phyloP scores from a whole-genome alignment of 164 flowering plant species.

The Santalum album region DNA sequence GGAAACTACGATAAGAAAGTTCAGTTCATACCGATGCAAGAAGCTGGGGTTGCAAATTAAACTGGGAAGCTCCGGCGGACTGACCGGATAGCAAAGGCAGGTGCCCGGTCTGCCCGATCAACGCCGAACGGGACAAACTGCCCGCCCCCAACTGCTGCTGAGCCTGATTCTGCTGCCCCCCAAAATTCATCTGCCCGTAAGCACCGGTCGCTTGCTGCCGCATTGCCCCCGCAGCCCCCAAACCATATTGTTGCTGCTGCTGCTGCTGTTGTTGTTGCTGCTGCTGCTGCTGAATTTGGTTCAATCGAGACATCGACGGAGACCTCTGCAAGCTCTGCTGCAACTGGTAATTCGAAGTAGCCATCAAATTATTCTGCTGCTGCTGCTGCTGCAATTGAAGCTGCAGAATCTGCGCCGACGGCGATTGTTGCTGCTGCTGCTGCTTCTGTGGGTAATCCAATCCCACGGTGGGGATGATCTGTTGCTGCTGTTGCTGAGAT shows the following conservation, averaged over 20 bases:
- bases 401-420: conserved; percentile 12
- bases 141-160: conserved; percentile 24
- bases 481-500: conserved; percentile 11
- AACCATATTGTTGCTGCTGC: conserved; percentile 37
- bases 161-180: conserved; percentile 24
- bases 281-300: conserved; percentile 35
- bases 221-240: conserved; percentile 25
- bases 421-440: conserved; percentile 8
- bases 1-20: too few species aligned
- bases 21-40: conserved; percentile 43
- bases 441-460: conserved; percentile 11
- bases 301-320: conserved; percentile 56
- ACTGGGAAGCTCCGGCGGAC: conserved; percentile 47
- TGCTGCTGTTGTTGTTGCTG: conserved; percentile 25
- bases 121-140: conserved; percentile 41
- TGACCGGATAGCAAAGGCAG: conserved; percentile 57
- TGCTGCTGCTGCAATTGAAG: conserved; percentile 21
- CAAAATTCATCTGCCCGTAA: conserved; percentile 1
- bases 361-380: conserved; percentile 26
- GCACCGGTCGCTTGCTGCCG: conserved; percentile 26
- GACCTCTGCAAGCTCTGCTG: conserved; percentile 52
- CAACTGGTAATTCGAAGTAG: conserved; percentile 35
- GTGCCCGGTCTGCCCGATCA: conserved; percentile 63
- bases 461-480: conserved; percentile 12
- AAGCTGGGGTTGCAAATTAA: conserved; percentile 62